Base-by-base conservation (phyloP, 2,329 filamentous ascomycete genomes). In the Fusarium nanum region DNA sequence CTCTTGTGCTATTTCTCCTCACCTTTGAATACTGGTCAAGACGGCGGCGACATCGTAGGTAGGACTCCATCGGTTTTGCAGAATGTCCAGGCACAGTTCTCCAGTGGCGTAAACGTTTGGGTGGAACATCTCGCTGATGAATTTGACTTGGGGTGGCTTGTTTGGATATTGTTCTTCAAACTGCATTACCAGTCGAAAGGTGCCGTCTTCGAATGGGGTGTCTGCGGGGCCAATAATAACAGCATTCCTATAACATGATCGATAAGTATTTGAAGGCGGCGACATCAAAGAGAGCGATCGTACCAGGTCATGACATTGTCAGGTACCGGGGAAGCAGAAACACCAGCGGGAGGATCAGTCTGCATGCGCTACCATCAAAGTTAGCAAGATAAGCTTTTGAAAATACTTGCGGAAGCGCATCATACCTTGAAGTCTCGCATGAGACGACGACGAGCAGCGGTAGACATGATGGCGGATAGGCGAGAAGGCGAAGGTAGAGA, bases 141-240 rank as follows among this genome's bases (percentile, higher is more conserved):
- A 99, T 79, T 98, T 98, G 83, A 98, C 96, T 34, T 94, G 92
- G 0, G 96, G 96, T 7, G 96, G 96, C 81, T 98, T 98, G 83
- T 98, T 99, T 30, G 96, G 96, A 76, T 99, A 99, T 77, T 97
- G 94, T 81, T 99, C 96, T 79, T 98, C 96, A 75, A 99, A 99
- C 78, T 98, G 94, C 95, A 99, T 98, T 54, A 98, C 94, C 13
- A 99, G 90, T 72, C 95, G 88, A 81, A 99, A 99, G 23, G 96
- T 99, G 68, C 96, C 96, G 81, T 99, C 96, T 82, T 99, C 96
- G 77, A 98, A 99, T 2, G 96, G 95, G 2, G 96, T 99, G 77
- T 99, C 96, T 64, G 93, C 93, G 41, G 95, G 95, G 12, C 95
- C 95, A 75, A 99, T 98, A 68, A 99, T 99, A 69, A 98, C 95